Evolutionary conservation across 352 stramenopile genomes (phyloP).

Genomic region (Pythium plurisporium): DNA sequence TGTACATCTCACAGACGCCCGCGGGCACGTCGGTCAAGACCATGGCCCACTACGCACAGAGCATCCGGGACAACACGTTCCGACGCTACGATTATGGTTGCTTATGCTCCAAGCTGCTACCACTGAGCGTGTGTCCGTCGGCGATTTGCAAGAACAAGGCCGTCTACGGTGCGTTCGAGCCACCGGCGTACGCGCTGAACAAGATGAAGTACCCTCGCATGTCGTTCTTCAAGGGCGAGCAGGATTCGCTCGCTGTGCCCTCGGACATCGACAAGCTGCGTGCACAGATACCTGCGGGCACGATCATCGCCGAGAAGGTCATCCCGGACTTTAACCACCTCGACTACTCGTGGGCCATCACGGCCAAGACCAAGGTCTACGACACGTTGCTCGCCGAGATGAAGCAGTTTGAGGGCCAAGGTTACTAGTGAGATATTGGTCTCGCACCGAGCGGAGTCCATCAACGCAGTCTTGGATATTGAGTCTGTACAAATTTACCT

Average conservation of each 20-base stretch:
- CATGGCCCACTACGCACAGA: constrained; percentile 56
- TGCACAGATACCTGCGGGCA: constrained; percentile 32
- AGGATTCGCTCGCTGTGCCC: constrained; percentile 49
- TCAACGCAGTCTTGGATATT: constrained; percentile 40
- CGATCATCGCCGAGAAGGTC: constrained; percentile 44
- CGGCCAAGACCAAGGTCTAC: constrained; percentile 50
- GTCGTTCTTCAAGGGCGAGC: constrained; percentile 39
- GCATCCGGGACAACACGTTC: constrained; percentile 53
- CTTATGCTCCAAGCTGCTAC: constrained; percentile 31
- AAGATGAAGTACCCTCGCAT: constrained; percentile 46
- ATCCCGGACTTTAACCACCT: constrained; percentile 59
- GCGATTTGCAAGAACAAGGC: constrained; percentile 54
- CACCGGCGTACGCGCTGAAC: constrained; percentile 36
- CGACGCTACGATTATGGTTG: constrained; percentile 62
- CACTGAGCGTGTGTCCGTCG: constrained; percentile 34
- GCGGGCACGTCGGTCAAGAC: constrained; percentile 62
- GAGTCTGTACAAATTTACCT: too few relatives aligned
- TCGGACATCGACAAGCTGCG: constrained; percentile 46
- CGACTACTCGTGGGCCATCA: constrained; percentile 66
- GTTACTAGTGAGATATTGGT: constrained; percentile 46
- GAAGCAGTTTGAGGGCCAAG: constrained; percentile 41
- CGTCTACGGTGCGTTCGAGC: constrained; percentile 39
- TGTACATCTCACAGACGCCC: constrained; percentile 61
- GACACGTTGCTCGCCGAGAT: constrained; percentile 50
- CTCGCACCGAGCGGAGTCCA: constrained; percentile 33